Evolutionary conservation across 441 rosid genomes (phyloP), one percentile per base, ranked within the genome.

Genomic region (Croton setiger): DNA sequence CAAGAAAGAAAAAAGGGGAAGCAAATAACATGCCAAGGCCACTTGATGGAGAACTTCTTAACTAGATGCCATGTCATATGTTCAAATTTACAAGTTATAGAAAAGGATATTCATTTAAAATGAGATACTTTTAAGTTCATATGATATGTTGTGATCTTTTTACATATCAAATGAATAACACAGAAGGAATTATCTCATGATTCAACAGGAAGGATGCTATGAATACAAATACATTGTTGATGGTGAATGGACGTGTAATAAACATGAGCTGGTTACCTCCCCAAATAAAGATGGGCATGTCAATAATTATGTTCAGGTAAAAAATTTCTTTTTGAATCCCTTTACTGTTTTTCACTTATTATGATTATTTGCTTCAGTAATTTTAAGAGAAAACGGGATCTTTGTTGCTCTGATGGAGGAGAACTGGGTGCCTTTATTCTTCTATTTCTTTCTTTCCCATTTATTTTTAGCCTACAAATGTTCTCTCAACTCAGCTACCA

Each of bases 161-260:
- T n/a, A 3, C 7, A 37, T 1, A 37, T 37, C 7, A 37, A 37
- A 37, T 37, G 7, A 37, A 37, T 37, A 37, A 37, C 41, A 37
- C 7, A 8, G 7, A 37, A 37, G 41, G 41, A 37, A 37, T 37
- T 37, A 49, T 33, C 37, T 66, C 36, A 71, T 70, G 64, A 14
- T 58, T 72, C 55, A 21, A 81, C 96, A 94, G 99, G 98, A 88
- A 79, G 99, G 99, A 74, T 71, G 66, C 67, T 94, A 88, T 14
- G 99, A 94, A 79, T 94, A 90, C 84, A 94, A 92, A 75, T 94
- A 94, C 76, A 81, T 92, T 48, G 80, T 90, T 62, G 89, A 94
- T 77, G 98, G 96, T 33, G 85, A 83, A 72, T 94, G 99, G 99
- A 72, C 49, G 9, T 69, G 76, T 84, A 92, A 90, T 63, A 56